Percentiles rank a stretch among this genome's conserved stretches.
Evolutionary conservation across 768 basidiomycete genomes (phyloP).

Genomic region (Plicaturopsis crispa): DNA sequence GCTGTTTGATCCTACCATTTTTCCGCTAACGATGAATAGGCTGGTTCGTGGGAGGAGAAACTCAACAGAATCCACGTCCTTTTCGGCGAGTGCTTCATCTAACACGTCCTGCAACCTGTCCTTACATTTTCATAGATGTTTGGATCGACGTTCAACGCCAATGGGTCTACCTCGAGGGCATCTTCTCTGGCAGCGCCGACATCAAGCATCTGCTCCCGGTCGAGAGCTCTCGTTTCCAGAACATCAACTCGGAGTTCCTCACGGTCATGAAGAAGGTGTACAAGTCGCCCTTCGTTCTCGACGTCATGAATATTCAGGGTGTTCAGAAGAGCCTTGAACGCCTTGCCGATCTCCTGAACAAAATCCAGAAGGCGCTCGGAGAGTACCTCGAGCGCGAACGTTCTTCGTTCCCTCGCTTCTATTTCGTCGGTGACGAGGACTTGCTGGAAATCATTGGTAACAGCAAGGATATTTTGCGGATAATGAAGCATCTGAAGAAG

Average conservation of each 20-base stretch:
- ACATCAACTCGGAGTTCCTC: slow-evolving; percentile 97
- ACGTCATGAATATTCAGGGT: slow-evolving; percentile 92
- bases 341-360: slow-evolving; percentile 89
- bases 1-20: not conserved
- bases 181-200: slow-evolving; percentile 98
- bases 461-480: slow-evolving; percentile 95
- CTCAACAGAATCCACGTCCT: slow-evolving; percentile 94
- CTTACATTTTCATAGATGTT: slow-evolving; percentile 51
- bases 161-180: slow-evolving; percentile 99
- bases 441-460: slow-evolving; percentile 98
- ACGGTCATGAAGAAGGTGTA: slow-evolving; percentile 99
- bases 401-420: slow-evolving; percentile 97
- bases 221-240: slow-evolving; percentile 95
- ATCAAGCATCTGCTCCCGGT: slow-evolving; percentile 98
- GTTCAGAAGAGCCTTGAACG: slow-evolving; percentile 98
- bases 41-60: slow-evolving; percentile 94
- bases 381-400: slow-evolving; percentile 98
- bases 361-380: slow-evolving; percentile 98
- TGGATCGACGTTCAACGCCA: slow-evolving; percentile 99
- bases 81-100: slow-evolving; percentile 55
- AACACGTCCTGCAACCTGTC: not conserved
- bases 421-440: slow-evolving; percentile 99
- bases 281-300: slow-evolving; percentile 96
- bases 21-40: slow-evolving; percentile 29
- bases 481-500: slow-evolving; percentile 99